Conservation (phyloP, 1,139 yeast species). For the Wickerhamiella infanticola region DNA sequence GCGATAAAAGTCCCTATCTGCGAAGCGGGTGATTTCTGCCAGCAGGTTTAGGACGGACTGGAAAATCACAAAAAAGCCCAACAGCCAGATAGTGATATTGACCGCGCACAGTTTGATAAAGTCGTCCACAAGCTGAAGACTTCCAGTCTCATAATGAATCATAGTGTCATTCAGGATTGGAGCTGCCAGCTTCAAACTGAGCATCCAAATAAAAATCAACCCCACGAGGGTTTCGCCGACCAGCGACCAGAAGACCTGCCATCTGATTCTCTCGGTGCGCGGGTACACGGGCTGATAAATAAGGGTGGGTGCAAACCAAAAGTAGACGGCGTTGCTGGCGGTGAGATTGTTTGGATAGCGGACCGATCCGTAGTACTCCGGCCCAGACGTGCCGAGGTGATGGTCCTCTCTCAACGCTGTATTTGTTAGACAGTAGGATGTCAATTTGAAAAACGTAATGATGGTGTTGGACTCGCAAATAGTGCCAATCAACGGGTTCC, state of each 20-base stretch:
- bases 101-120: constrained; percentile 28
- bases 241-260: constrained; percentile 23
- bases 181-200: constrained; percentile 29
- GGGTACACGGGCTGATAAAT: constrained; percentile 35
- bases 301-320: constrained; percentile 33
- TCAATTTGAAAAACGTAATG: constrained; percentile 27
- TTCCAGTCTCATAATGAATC: constrained; percentile 16
- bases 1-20: constrained; percentile 55
- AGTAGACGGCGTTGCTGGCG: constrained; percentile 24
- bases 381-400: constrained; percentile 15
- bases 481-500: constrained; percentile 32
- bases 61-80: constrained; percentile 29
- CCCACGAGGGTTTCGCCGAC: constrained; percentile 24
- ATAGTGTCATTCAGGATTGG: constrained; percentile 29
- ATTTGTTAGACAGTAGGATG: constrained; percentile 31
- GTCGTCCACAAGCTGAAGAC: constrained; percentile 24
- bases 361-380: constrained; percentile 21
- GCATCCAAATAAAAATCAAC: constrained; percentile 23
- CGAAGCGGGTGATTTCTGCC: constrained; percentile 47
- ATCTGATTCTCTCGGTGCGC: constrained; percentile 21
- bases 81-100: constrained; percentile 29
- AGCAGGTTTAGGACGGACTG: constrained; percentile 37
- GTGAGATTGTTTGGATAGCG: constrained; percentile 30
- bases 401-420: constrained; percentile 28
- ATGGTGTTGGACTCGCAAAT: constrained; percentile 28